Base-by-base conservation (phyloP, 352 stramenopile genomes). In the Globisporangium paroecandrum region DNA sequence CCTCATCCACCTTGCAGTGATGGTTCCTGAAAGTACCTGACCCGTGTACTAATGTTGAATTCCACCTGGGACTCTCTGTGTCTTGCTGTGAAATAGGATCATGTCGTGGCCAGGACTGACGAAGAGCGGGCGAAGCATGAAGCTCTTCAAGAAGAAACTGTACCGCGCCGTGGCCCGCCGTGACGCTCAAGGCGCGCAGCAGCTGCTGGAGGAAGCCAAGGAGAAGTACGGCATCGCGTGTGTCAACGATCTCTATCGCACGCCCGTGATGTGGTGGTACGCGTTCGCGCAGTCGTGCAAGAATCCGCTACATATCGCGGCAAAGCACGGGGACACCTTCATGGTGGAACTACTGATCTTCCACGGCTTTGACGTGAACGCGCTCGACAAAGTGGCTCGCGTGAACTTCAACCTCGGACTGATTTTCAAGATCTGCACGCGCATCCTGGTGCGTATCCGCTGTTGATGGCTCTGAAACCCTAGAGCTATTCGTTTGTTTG, bases 361-460 rank as follows among this genome's bases (percentile, higher is more conserved):
- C 8, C 69, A 79, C 18, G 81, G 78, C 1, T 80, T 90, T 43
- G 75, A 89, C 46, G 79, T 87, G 3, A 94, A 94, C 55, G 76
- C 75, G 13, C 73, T 91, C 3, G 84, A 94, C 65, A 94, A 94
- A 69, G 85, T 94, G 3, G 70, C 81, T 38, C 83, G 84, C 32
- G 81, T 93, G 18, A 91, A 92, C 63, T 93, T 94, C 27, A 94
- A 93, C 27, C 69, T 92, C 22, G 81, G 81, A 0, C 60, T 91
- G 15, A 64, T 91, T 5, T 94, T 92, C 71, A 89, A 91, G 64
- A 77, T 89, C 56, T 74, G 77, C 62, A 90, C 77, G 51, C 80
- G 83, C 4, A 70, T 90, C 58, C 53, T 90, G 58, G 77, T 89
- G 82, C 58, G 73, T 66, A n/a, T 49, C 18, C 2, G 10, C 12